Conservation (phyloP, 495 filamentous ascomycete species). For the Xylaria sp. region DNA sequence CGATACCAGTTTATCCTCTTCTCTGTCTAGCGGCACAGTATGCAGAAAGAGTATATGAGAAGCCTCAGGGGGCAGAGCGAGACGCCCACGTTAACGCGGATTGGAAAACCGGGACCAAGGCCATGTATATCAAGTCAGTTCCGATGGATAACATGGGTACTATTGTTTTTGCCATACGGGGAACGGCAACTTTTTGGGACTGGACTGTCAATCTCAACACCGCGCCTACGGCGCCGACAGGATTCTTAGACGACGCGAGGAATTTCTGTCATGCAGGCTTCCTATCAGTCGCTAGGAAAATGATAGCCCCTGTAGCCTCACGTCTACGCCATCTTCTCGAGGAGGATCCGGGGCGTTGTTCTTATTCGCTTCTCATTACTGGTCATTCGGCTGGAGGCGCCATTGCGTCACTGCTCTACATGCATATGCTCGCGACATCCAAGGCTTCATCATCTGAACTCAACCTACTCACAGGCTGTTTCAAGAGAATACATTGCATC, state of each 20-base stretch:
- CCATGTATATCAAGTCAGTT: conserved; percentile 81
- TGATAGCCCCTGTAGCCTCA: conserved; percentile 73
- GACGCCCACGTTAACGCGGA: conserved; percentile 72
- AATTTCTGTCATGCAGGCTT: conserved; percentile 84
- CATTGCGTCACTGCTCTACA: conserved; percentile 76
- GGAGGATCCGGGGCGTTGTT: conserved; percentile 69
- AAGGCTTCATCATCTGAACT: conserved; percentile 66
- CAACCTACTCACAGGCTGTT: conserved; percentile 67
- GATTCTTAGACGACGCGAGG: conserved; percentile 75
- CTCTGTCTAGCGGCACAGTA: conserved; percentile 78
- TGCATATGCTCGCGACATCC: conserved; percentile 73
- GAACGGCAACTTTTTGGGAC: conserved; percentile 79
- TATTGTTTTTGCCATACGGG: conserved; percentile 81
- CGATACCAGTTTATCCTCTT: conserved; percentile 72
- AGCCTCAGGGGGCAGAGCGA: conserved; percentile 62
- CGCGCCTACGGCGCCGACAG: conserved; percentile 64
- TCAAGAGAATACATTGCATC: conserved; percentile 80
- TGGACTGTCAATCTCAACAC: conserved; percentile 82
- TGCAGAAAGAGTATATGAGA: conserved; percentile 72
- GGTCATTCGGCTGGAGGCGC: conserved; percentile 87
- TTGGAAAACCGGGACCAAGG: conserved; percentile 76
- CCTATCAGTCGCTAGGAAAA: conserved; percentile 73
- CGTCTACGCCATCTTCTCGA: conserved; percentile 70
- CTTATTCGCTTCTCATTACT: conserved; percentile 77
- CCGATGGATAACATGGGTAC: conserved; percentile 77